Conservation (phyloP, 345 rosid species). For the Citrus reticulata region DNA sequence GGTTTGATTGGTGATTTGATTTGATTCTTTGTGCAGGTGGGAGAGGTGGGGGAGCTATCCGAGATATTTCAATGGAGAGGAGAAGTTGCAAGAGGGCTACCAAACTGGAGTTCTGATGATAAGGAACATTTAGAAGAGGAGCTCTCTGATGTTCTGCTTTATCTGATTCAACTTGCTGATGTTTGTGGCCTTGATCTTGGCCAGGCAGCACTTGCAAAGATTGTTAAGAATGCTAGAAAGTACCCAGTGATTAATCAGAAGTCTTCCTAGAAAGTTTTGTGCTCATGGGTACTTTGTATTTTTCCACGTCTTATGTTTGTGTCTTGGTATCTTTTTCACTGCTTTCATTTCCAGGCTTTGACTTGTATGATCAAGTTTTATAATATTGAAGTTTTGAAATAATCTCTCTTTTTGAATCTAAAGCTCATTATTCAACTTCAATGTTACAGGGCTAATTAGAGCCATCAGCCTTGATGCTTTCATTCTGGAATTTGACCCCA, state of each 20-base stretch:
- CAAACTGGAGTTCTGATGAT: conserved; percentile 46
- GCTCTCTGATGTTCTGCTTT: conserved; percentile 61
- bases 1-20: not conserved
- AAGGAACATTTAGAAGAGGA: conserved; percentile 60
- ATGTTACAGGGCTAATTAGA: not conserved
- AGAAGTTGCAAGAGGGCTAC: conserved; percentile 58
- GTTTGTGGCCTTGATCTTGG: conserved; percentile 67
- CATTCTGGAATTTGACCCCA: not conserved
- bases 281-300: not conserved
- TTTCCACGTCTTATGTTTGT: not conserved
- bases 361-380: not conserved
- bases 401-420: not conserved
- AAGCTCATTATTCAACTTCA: not conserved
- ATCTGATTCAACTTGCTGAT: conserved; percentile 52
- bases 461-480: not conserved
- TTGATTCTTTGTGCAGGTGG: conserved; percentile 34
- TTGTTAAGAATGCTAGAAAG: conserved; percentile 43
- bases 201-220: conserved; percentile 47
- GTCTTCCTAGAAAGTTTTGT: not conserved
- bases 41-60: conserved; percentile 61
- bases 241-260: conserved; percentile 26
- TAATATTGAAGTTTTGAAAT: not conserved
- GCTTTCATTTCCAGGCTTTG: not conserved
- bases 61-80: conserved; percentile 71
- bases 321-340: too few relatives aligned